Base-by-base conservation (phyloP, 441 rosid species). In the Francoa sonchifolia region DNA sequence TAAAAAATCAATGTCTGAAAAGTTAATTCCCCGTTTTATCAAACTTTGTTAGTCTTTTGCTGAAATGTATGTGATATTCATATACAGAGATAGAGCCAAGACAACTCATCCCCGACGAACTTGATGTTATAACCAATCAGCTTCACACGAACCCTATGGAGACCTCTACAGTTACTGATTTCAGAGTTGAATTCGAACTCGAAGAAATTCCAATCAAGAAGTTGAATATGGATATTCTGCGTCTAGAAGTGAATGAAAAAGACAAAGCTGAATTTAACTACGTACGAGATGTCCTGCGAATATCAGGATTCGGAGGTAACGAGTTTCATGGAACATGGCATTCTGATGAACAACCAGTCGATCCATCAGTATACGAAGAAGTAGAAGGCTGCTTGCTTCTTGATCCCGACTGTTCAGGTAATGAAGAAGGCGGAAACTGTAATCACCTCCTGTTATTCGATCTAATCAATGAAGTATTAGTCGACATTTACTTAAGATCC, bases 321-420 rank as follows among this genome's bases (percentile, higher is more conserved):
- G 89, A 76, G 43, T 37, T 64, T 0, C 73, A 71, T 8, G 83
- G 82, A 36, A 47, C 54, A 36, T 89, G 92, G 94, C 67, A 82
- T 41, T 66, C 72, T 1, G 71, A 68, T 39, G 68, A 76, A 52
- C 92, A 85, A 18, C 92, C 95, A 0, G 19, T 84, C 14, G 78
- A 66, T 58, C 89, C 88, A 30, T 55, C 39, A 28, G 41, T 77
- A 21, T 69, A 57, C 23, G 82, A 69, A 36, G 84, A 76, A 59
- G 46, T 72, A 1, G 64, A 65, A 50, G 69, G 67, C 15, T 70
- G 72, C 48, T 63, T 59, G 50, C 14, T 67, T 8, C 65, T 62
- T 10, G 76, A 74, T 44, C 72, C 73, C 0, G 63, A 68, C 15
- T 62, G 78, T 44, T 36, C 59, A 0, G 60, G 57, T 50, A 64